Conservation (phyloP, 352 stramenopile species). For the Globisporangium polare region DNA sequence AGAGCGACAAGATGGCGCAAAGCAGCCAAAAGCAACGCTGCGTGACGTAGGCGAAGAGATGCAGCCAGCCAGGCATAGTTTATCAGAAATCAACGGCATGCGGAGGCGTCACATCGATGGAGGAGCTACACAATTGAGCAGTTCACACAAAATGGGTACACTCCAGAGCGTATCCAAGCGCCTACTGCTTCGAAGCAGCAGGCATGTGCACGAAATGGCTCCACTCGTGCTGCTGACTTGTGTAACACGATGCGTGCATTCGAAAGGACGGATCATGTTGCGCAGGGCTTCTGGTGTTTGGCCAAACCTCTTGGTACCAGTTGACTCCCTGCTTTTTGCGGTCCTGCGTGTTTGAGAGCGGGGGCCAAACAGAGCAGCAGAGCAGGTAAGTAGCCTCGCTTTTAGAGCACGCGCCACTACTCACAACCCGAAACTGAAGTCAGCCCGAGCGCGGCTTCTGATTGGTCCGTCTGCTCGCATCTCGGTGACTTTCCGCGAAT, state of each 20-base stretch:
- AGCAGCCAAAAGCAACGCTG: not conserved
- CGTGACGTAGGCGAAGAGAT: not conserved
- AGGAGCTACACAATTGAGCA: not conserved
- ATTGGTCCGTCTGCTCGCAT: not conserved
- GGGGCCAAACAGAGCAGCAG: not conserved
- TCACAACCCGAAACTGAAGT: not conserved
- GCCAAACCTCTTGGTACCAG: not conserved
- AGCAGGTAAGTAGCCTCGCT: not conserved
- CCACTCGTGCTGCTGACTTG: not conserved
- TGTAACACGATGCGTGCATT: not conserved
- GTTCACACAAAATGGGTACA: not conserved
- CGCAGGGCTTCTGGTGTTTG: not conserved
- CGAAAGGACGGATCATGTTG: not conserved
- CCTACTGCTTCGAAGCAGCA: no score
- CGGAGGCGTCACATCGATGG: no score
- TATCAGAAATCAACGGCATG: not conserved
- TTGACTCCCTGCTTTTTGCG: not conserved
- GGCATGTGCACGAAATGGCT: no score
- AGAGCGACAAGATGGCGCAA: not conserved
- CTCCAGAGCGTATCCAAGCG: no score
- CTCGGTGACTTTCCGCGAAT: constrained; percentile 28
- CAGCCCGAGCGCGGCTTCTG: not conserved
- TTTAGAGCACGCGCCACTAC: not conserved
- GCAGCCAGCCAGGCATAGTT: not conserved
- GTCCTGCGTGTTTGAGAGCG: constrained; percentile 10